Evolutionary conservation across 2,329 filamentous ascomycete species (phyloP), one percentile per base, ranked within the genome.

Genomic region (Scedosporium minutisporum): DNA sequence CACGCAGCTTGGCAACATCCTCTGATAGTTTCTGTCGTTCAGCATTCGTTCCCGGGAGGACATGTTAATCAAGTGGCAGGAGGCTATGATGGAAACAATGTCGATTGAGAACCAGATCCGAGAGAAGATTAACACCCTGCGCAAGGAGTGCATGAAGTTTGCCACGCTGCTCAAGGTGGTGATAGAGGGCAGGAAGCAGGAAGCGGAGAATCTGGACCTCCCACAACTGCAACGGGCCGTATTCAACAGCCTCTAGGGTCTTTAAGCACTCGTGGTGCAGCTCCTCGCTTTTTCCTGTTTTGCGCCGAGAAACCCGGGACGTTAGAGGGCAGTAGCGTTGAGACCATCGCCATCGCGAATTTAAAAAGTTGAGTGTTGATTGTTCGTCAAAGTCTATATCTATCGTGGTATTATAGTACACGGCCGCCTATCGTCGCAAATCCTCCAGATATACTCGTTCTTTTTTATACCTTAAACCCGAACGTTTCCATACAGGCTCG

Each of bases 401-500:
- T 62, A 62, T 62, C n/a, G 33, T 53, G 46, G 42, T 16, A 27
- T n/a, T 59, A 63, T 25, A 59, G 27, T 63, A 63, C 57, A 63
- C 55, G 23, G 25, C 23, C 53, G 41, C 38, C 57, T 63, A 63
- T 58, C 61, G 55, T 63, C 10, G 21, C 57, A 63, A 27, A 16
- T 42, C 21, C 38, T 16, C 42, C 16, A 14, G 25, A 62, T 25
- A 44, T 18, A 21, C n/a, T 27, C 14, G 58, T 46, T 60, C 74
- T 69, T 6, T 48, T 51, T 62, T 75, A 85, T 60, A 86, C 77
- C 74, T 91, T 88, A 80, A 96, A 99, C 16, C 95, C 95, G 71
- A 89, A 97, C 10, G 91, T 89, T 63, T 87, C 86, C 95, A 99
- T 97, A 76, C 95, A 99, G 68, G 78, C 86, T 78, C 87, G 88